Evolutionary conservation across 2,329 filamentous ascomycete genomes (phyloP), one percentile per base, ranked within the genome.

Genomic region (Alternaria arborescens): DNA sequence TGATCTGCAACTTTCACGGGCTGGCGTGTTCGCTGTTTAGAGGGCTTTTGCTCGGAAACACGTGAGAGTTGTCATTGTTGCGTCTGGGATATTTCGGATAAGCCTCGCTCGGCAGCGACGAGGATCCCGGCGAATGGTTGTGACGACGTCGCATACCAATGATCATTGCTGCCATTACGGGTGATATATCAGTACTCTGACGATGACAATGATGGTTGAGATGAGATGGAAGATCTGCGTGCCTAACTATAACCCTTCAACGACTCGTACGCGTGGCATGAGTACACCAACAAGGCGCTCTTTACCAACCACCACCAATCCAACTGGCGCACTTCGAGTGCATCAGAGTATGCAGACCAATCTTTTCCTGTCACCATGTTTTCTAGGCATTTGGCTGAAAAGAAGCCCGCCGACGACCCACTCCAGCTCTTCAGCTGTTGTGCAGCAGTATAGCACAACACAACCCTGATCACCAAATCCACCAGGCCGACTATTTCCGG

Each of bases 391-490:
- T 55, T 30, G n/a, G 22, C 10, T 54, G 44, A 53, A n/a, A 34
- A 43, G 10, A 43, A 26, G 12, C 50, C 36, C 12, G 20, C 32
- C 11, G 14, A n/a, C 1, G 51, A 42, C 10, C 5, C 16, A 24
- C 52, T 42, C 64, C 63, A 67, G 11, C 38, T n/a, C 52, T 54
- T 50, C 69, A 77, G 1, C 72, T 55, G 34, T 62, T 51, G 40
- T 58, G 65, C 64, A 73, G 76, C 55, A 68, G 62, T 4, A 68
- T 62, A 60, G 46, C 68, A 72, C 85, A 88, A 22, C 82, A 85
- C 1, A 90, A 92, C 0, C 82, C 87, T 52, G 89, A 95, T 66
- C 83, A 89, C 46, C 87, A 91, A 2, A 87, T 97, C 51, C 85
- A 88, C 64, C 91, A 91, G 71, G 89, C 97, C 67, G 87, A 82